Conservation (phyloP, 2,329 filamentous ascomycete species). For the Pseudogymnoascus sp. region DNA sequence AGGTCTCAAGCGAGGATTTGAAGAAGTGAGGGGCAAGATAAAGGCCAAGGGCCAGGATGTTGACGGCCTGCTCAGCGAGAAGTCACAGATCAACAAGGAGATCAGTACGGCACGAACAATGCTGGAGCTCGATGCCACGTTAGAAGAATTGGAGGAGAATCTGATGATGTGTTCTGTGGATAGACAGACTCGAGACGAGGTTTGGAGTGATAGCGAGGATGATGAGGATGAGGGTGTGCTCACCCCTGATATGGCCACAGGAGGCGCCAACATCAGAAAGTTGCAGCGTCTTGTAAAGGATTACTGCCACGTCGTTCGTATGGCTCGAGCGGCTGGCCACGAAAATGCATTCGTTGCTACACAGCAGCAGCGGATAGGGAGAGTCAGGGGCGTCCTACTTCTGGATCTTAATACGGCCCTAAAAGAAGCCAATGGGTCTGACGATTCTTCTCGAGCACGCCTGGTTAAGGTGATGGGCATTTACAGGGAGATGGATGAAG, state of each 20-base stretch:
- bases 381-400: constrained; percentile 54
- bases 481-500: constrained; percentile 55
- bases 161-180: constrained; percentile 45
- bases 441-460: constrained; percentile 33
- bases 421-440: constrained; percentile 44
- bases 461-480: constrained; percentile 51
- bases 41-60: constrained; percentile 57
- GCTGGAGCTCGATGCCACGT: constrained; percentile 58
- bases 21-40: constrained; percentile 63
- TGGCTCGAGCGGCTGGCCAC: constrained; percentile 43
- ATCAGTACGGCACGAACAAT: constrained; percentile 57
- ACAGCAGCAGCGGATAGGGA: constrained; percentile 48
- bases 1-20: constrained; percentile 76
- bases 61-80: constrained; percentile 54
- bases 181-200: constrained; percentile 21
- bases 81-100: constrained; percentile 53
- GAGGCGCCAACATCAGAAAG: constrained; percentile 24
- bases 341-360: constrained; percentile 57
- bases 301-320: constrained; percentile 47
- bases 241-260: constrained; percentile 24
- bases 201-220: constrained; percentile 34
- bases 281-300: constrained; percentile 50
- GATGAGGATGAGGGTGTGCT: constrained; percentile 31
- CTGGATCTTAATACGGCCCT: constrained; percentile 58
- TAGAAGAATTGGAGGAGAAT: constrained; percentile 56